These are phyloP conservation scores for Corylus avellana DNA, from an alignment of 306 rosid genomes.

Conservation along the genomic window DNA sequence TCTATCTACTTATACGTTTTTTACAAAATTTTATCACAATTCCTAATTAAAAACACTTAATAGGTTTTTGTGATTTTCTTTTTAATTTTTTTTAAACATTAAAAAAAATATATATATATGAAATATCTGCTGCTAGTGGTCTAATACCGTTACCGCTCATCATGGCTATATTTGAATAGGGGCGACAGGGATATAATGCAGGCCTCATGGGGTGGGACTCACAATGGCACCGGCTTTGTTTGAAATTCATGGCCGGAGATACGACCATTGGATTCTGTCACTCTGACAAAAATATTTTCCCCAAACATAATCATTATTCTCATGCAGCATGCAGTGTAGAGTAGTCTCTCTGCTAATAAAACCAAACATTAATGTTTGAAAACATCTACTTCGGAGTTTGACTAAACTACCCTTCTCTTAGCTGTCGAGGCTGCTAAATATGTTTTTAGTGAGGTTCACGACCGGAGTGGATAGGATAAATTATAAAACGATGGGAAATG, in stretches of 20 bases:
- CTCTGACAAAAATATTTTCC: constrained; percentile 25
- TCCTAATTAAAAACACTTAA: too few species aligned
- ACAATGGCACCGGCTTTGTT: constrained; percentile 21
- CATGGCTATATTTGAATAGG: constrained; percentile 45
- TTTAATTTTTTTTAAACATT: too few species aligned
- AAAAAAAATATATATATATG: too few species aligned
- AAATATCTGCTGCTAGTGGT: too few species aligned
- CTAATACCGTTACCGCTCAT: constrained; percentile 11
- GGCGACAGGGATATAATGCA: constrained; percentile 13
- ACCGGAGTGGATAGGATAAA: not conserved
- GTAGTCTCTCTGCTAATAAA: constrained; percentile 33
- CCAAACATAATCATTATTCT: constrained; percentile 55
- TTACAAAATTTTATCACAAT: too few species aligned
- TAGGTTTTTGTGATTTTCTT: too few species aligned
- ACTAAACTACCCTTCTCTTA: not conserved
- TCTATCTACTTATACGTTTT: too few species aligned
- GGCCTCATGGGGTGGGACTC: constrained; percentile 39
- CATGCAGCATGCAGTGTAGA: constrained; percentile 7
- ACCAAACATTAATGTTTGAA: not conserved
- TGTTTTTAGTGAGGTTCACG: too few species aligned
- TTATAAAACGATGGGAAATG: not conserved
- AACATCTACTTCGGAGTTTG: not conserved
- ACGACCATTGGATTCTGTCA: constrained; percentile 36
- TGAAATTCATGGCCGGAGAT: constrained; percentile 38
- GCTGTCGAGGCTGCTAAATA: not conserved